phyloP scores from a whole-genome alignment of 805 yeast species.

The Wickerhamiella qilinensis region DNA sequence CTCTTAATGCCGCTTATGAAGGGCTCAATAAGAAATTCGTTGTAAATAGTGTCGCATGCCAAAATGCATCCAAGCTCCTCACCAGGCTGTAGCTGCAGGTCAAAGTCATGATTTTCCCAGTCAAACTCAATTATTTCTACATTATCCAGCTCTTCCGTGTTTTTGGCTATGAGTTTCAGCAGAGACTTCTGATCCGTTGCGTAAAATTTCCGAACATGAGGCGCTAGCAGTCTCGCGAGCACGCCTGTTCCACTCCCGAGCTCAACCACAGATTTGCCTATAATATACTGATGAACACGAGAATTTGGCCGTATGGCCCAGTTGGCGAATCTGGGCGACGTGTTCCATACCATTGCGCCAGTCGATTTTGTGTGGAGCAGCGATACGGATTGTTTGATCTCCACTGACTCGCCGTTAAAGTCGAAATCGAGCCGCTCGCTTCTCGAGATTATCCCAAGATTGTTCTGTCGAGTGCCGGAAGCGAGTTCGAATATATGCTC shows the following conservation, averaged over 20 bases:
- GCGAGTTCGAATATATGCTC: conserved; percentile 1
- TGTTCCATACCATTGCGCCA: conserved; percentile 15
- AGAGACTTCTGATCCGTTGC: conserved; percentile 15
- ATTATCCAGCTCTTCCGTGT: conserved; percentile 3
- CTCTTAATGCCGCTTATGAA: conserved; percentile 3
- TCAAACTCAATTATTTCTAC: conserved; percentile 11
- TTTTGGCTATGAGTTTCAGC: conserved; percentile 9
- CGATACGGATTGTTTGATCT: conserved; percentile 9
- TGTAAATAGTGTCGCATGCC: conserved; percentile 16
- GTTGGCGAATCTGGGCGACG: conserved; percentile 9
- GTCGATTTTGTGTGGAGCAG: conserved; percentile 12
- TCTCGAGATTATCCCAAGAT: conserved; percentile 8
- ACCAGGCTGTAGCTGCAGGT: too few species aligned
- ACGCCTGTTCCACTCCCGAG: conserved; percentile 16
- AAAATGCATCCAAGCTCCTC: conserved; percentile 6
- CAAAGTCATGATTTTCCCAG: conserved; percentile 14
- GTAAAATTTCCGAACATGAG: background rate
- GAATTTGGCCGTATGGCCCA: conserved; percentile 3
- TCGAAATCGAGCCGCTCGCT: conserved; percentile 1
- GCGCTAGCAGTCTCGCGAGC: conserved; percentile 9
- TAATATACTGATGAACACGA: background rate
- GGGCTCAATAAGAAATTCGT: conserved; percentile 10
- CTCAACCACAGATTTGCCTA: conserved; percentile 8
- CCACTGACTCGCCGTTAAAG: conserved; percentile 3
- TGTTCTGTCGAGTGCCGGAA: background rate